phyloP scores from a whole-genome alignment of 78 protist genomes.

The Emiliania huxleyi region DNA sequence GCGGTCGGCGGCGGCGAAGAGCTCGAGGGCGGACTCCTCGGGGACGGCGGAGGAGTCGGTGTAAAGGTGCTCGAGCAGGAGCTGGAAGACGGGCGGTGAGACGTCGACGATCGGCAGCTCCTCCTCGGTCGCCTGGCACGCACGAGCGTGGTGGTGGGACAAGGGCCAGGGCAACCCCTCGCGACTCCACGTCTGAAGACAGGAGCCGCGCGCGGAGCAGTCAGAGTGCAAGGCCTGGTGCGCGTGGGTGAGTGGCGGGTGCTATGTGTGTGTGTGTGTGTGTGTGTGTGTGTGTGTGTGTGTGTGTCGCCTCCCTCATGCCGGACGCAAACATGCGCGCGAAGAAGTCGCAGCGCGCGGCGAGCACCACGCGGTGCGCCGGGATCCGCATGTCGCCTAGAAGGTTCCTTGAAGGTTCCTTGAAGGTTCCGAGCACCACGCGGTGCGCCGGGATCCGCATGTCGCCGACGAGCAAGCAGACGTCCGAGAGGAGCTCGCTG shows the following conservation, averaged over 20 bases:
- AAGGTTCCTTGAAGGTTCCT: too few species aligned
- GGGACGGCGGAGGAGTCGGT: not conserved
- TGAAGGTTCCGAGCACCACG: not conserved
- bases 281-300: too few species aligned
- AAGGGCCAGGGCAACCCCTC: too few species aligned
- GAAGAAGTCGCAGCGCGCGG: not conserved
- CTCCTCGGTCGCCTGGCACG: too few species aligned
- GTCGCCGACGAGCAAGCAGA: too few species aligned
- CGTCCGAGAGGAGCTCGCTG: not conserved
- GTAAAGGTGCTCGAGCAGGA: not conserved
- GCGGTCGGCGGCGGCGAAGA: not conserved
- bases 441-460: not conserved
- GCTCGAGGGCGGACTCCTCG: not conserved
- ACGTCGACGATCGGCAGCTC: not conserved
- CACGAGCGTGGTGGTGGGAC: too few species aligned
- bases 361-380: slow-evolving; percentile 10
- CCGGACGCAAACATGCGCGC: not conserved
- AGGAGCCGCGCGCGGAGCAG: too few species aligned
- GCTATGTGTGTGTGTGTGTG: too few species aligned
- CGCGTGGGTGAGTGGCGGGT: too few species aligned
- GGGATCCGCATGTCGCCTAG: not conserved
- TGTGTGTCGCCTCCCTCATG: not conserved
- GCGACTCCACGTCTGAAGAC: too few species aligned
- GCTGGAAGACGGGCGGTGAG: not conserved
- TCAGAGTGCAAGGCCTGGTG: too few species aligned